Percentiles rank a stretch among this genome's conserved stretches.
Evolutionary conservation across 2,329 filamentous ascomycete genomes (phyloP).

Genomic region (Venturia oleaginea): DNA sequence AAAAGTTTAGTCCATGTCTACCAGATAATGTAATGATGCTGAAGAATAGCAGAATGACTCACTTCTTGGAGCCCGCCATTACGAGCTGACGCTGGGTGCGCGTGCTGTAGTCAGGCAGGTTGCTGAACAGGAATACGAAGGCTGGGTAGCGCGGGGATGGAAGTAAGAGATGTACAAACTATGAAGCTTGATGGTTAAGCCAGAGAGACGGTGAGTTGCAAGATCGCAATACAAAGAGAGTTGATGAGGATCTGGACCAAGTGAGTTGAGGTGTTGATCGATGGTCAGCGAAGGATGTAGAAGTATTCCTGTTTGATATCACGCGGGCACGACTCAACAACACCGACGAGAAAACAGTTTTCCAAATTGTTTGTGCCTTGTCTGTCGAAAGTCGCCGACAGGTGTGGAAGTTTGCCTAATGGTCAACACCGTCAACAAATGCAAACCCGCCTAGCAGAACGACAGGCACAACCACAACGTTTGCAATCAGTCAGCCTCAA

Average conservation of each 20-base stretch:
- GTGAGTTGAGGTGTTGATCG: background rate
- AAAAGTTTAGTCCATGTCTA: background rate
- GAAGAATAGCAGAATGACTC: background rate
- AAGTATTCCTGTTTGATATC: background rate
- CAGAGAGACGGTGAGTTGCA: background rate
- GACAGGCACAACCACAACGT: background rate
- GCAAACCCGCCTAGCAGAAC: background rate
- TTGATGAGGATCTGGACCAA: background rate
- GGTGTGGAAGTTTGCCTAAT: background rate
- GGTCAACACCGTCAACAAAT: background rate
- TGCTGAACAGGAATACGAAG: background rate
- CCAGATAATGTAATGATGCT: background rate
- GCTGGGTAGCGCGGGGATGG: background rate
- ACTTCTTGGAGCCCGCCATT: background rate
- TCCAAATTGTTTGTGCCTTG: background rate
- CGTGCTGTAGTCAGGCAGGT: background rate
- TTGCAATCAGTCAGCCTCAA: background rate
- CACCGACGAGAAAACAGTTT: background rate
- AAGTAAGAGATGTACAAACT: background rate
- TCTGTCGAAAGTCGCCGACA: background rate
- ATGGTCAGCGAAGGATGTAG: background rate
- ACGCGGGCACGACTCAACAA: background rate
- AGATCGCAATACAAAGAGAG: background rate
- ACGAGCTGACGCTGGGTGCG: background rate
- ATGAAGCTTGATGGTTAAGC: background rate